These are phyloP conservation scores for Claviceps quebecensis DNA, from an alignment of 2,329 filamentous ascomycete genomes.

Conservation along the genomic window DNA sequence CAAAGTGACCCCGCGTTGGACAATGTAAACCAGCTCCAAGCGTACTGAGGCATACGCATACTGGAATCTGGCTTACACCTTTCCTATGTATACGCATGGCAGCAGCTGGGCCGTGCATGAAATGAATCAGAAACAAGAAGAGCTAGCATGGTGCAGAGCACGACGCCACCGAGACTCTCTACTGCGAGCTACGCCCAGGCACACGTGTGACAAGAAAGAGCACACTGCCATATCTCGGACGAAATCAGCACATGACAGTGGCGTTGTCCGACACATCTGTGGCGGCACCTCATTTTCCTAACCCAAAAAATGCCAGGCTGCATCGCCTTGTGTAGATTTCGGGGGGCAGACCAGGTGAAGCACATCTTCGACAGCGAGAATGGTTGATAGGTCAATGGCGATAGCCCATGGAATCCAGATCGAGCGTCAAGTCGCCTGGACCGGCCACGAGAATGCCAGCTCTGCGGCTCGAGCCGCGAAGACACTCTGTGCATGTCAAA, in stretches of 20 bases:
- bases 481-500: too few species aligned
- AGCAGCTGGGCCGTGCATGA: slow-evolving; percentile 24
- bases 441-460: slow-evolving; percentile 23
- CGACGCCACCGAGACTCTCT: slow-evolving; percentile 30
- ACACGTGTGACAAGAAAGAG: slow-evolving; percentile 25
- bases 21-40: slow-evolving; percentile 13
- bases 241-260: slow-evolving; percentile 25
- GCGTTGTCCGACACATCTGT: slow-evolving; percentile 25
- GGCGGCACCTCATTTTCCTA: slow-evolving; percentile 29
- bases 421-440: slow-evolving; percentile 23
- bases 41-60: slow-evolving; percentile 5
- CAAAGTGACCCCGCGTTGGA: slow-evolving; percentile 38
- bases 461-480: too few species aligned
- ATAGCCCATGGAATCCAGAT: slow-evolving; percentile 26
- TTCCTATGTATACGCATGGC: slow-evolving; percentile 27
- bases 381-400: slow-evolving; percentile 22
- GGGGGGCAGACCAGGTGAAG: slow-evolving; percentile 8
- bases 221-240: slow-evolving; percentile 19
- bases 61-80: slow-evolving; percentile 17
- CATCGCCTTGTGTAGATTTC: slow-evolving; percentile 14
- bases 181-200: slow-evolving; percentile 29
- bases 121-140: slow-evolving; percentile 23
- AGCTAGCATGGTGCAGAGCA: slow-evolving; percentile 34
- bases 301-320: slow-evolving; percentile 25
- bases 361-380: slow-evolving; percentile 19